These are phyloP conservation scores for Escallonia rubra DNA, from an alignment of 129 eudicot species.

Conservation along the genomic window DNA sequence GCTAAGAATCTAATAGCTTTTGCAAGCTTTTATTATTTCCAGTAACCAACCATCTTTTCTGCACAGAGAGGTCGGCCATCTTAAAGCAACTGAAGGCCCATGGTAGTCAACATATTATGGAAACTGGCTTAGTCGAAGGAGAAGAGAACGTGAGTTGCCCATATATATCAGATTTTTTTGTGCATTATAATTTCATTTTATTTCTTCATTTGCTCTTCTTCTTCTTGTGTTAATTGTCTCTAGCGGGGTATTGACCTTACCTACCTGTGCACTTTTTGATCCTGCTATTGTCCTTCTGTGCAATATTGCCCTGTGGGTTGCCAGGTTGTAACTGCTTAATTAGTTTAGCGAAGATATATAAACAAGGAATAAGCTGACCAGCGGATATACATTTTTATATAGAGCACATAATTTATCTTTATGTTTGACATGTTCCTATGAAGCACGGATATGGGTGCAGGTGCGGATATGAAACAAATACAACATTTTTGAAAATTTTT, in stretches of 20 bases:
- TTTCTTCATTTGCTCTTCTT: not conserved
- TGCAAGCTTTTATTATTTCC: not conserved
- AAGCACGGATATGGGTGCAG: no score
- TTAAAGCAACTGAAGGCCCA: conserved; percentile 43
- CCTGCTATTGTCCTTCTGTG: not conserved
- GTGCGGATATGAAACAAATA: no score
- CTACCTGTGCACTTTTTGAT: not conserved
- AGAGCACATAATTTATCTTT: no score
- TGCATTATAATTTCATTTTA: not conserved
- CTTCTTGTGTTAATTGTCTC: not conserved
- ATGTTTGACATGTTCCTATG: no score
- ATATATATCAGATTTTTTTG: conserved; percentile 1
- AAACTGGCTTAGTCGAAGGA: conserved; percentile 25
- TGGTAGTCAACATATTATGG: conserved; percentile 34
- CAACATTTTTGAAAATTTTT: no score
- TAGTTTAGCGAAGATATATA: no score
- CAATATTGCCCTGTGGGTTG: not conserved
- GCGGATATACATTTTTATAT: no score
- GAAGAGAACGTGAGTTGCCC: conserved; percentile 48
- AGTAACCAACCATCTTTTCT: conserved; percentile 4
- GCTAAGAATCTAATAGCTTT: not conserved
- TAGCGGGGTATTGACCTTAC: not conserved
- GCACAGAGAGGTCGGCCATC: conserved; percentile 45
- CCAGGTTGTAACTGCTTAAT: not conserved
- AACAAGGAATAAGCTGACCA: no score